Evolutionary conservation across 345 rosid genomes (phyloP), one percentile per base, ranked within the genome.

Genomic region (Corchorus olitorius): DNA sequence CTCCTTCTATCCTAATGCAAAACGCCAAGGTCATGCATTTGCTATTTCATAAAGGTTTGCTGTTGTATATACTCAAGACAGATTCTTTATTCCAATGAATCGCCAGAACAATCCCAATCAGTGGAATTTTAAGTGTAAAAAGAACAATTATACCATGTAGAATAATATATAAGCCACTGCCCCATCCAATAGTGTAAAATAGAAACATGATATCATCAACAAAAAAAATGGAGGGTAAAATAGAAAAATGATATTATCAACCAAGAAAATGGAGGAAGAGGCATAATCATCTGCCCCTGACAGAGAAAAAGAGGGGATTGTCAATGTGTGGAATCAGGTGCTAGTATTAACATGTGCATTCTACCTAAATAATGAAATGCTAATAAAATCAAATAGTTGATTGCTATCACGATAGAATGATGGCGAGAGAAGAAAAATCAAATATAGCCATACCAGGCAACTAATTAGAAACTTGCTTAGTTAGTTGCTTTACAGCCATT

Each of bases 171-270:
- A 14, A 14, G 15, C 56, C 56, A 53, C 19, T 3, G 56, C 56
- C 27, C 48, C 60, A 53, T 53, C 2, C 19, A 53, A 53, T 13
- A 53, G 16, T 3, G 4, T 37, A 50, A 50, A 55, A 67, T 22
- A 72, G 65, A 72, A 14, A 41, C 65, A 50, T 6, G 65, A 19
- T 17, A 41, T 12, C 41, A 53, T 35, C 74, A 70, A 70, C 74
- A 48, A 70, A 17, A 9, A 35, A 6, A 33, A n/a, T 12, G 17
- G 46, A 48, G 72, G 43, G 72, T 37, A 50, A 50, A 55, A 67
- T 22, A 72, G 65, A 72, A 27, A 27, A 27, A 27, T 13, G 13
- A 20, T 19, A 55, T 12, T 55, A 53, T 35, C 74, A 70, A 70
- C 74, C 61, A 70, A 17, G 16, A 35, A 13, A 33, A n/a, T 12